phyloP scores from a whole-genome alignment of 371 early-diverging fungal genomes.

The Coemansia sp. region DNA sequence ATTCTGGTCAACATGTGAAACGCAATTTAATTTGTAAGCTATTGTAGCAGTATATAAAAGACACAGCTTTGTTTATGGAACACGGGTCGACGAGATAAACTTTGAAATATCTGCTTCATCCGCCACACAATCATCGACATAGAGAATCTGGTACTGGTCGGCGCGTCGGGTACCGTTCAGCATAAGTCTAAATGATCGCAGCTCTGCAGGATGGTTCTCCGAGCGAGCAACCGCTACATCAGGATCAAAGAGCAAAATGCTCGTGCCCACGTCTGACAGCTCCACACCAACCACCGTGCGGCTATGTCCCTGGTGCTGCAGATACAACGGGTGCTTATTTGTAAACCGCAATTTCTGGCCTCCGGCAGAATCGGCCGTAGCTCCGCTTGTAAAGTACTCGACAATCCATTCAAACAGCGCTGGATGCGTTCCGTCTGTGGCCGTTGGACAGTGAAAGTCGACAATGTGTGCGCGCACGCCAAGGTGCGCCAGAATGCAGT shows the following conservation, averaged over 20 bases:
- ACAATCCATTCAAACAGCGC: slow-evolving; percentile 55
- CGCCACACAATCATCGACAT: slow-evolving; percentile 10
- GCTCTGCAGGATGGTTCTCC: neutral
- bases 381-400: slow-evolving; percentile 19
- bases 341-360: slow-evolving; percentile 52
- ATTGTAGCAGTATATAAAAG: neutral
- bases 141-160: slow-evolving; percentile 33
- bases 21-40: too few relatives aligned
- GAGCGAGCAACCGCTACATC: slow-evolving; percentile 4
- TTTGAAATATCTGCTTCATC: slow-evolving; percentile 8
- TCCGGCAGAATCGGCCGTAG: neutral
- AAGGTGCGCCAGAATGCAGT: slow-evolving; percentile 61
- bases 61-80: slow-evolving; percentile 2
- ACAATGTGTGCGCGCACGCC: slow-evolving; percentile 63
- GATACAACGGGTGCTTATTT: slow-evolving; percentile 65
- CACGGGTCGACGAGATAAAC: slow-evolving; percentile 5
- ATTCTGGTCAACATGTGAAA: too few relatives aligned
- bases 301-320: slow-evolving; percentile 78
- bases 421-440: slow-evolving; percentile 61
- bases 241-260: slow-evolving; percentile 71
- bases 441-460: slow-evolving; percentile 70
- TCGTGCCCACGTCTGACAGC: slow-evolving; percentile 52
- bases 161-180: slow-evolving; percentile 12
- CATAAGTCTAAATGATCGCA: slow-evolving; percentile 4
- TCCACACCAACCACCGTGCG: slow-evolving; percentile 72